Percentiles rank a stretch among this genome's conserved stretches.
Conservation (phyloP, 2,329 filamentous ascomycete species). For the Cylindrodendrum hubeiense region DNA sequence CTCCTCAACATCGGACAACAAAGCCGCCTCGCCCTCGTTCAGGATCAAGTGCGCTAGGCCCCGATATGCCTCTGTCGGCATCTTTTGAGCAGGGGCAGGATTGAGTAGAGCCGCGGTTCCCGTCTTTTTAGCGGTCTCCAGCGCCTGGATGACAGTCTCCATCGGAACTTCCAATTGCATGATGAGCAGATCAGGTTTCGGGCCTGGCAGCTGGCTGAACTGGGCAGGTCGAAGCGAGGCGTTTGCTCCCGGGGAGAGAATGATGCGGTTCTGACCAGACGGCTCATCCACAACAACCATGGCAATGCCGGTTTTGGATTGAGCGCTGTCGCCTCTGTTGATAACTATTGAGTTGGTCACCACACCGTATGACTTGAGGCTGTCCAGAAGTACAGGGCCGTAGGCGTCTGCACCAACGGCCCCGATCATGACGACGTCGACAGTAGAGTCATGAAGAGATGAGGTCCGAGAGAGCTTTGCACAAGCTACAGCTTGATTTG, state of each 20-base stretch:
- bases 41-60: constrained; percentile 76
- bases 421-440: constrained; percentile 67
- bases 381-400: no score
- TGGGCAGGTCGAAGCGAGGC: constrained; percentile 14
- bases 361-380: no score
- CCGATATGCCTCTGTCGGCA: constrained; percentile 69
- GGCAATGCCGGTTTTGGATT: constrained; percentile 70
- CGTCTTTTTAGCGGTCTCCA: constrained; percentile 53
- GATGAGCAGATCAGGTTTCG: constrained; percentile 66
- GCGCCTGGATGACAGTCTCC: constrained; percentile 63
- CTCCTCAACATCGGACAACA: constrained; percentile 62
- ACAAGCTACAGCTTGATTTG: constrained; percentile 80
- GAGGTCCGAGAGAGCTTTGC: constrained; percentile 65
- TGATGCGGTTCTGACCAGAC: constrained; percentile 68
- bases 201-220: constrained; percentile 43
- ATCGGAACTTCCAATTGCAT: constrained; percentile 72
- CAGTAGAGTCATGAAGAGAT: constrained; percentile 28
- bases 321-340: no score
- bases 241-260: constrained; percentile 69
- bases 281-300: constrained; percentile 69
- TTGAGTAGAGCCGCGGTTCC: constrained; percentile 74
- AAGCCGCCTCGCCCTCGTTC: constrained; percentile 80
- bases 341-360: no score
- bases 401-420: no score
- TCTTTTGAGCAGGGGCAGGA: constrained; percentile 72